Conservation (phyloP, 352 stramenopile genomes). For the Globisporangium paroecandrum region DNA sequence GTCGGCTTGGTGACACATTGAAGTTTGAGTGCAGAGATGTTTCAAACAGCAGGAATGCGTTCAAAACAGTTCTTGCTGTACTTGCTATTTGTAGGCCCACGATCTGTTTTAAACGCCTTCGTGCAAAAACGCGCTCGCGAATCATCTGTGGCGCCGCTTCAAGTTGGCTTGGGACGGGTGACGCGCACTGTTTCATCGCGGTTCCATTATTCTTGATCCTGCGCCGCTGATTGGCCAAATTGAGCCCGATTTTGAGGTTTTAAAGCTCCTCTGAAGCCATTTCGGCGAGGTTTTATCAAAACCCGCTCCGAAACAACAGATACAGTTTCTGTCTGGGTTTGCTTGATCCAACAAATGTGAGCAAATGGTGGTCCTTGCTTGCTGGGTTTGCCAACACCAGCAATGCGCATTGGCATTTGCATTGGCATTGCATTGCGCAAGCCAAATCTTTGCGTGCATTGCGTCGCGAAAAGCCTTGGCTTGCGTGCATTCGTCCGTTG, state of each 20-base stretch:
- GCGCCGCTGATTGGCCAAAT: background rate
- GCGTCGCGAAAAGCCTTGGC: background rate
- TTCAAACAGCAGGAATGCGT: too few species aligned
- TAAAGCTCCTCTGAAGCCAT: background rate
- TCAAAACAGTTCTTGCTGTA: too few species aligned
- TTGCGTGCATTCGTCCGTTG: background rate
- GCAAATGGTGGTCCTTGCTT: background rate
- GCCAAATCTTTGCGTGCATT: conserved; percentile 3
- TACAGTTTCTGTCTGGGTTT: background rate
- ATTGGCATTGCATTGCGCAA: background rate
- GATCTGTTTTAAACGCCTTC: too few species aligned
- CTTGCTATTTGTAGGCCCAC: too few species aligned
- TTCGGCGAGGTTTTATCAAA: background rate
- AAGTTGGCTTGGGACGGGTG: background rate
- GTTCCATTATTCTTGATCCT: background rate
- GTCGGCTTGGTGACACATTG: too few species aligned
- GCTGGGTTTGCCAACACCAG: background rate
- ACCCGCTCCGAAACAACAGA: background rate
- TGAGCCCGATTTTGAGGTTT: background rate
- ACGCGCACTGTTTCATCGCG: background rate
- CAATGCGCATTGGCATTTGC: background rate
- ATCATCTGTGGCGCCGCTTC: background rate
- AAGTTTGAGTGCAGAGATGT: too few species aligned
- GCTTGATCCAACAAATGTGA: background rate
- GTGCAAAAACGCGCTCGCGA: conserved; percentile 1